Percentiles rank a stretch among this genome's conserved stretches.
These are phyloP conservation scores for Nicotiana undulata DNA, from an alignment of 257 asterid species.

Conservation along the genomic window DNA sequence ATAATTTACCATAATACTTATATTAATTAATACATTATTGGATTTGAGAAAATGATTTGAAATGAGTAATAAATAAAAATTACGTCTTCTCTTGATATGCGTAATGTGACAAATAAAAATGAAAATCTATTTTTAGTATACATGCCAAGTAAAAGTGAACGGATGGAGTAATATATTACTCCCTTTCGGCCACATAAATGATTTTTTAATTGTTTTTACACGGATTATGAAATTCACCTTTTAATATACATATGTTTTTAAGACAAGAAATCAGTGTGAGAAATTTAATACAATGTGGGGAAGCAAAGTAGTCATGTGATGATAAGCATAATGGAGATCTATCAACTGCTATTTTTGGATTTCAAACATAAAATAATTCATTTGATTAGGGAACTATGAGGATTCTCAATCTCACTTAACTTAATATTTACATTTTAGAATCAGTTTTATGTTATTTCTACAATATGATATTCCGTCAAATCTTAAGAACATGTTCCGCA, in stretches of 20 bases:
- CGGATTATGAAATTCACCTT: too few species aligned
- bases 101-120: too few species aligned
- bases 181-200: too few species aligned
- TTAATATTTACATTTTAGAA: background rate
- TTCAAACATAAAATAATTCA: background rate
- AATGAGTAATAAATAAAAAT: too few species aligned
- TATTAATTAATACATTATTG: too few species aligned
- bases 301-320: background rate
- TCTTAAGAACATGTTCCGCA: background rate
- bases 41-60: too few species aligned
- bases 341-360: background rate
- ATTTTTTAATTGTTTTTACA: too few species aligned
- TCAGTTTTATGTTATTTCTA: background rate
- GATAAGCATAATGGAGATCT: conserved; percentile 1
- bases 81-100: too few species aligned
- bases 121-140: too few species aligned
- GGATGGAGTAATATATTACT: too few species aligned
- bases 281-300: background rate
- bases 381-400: background rate
- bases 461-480: conserved; percentile 1
- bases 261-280: background rate
- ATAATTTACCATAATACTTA: too few species aligned
- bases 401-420: conserved; percentile 1
- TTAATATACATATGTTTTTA: background rate
- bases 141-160: too few species aligned